These are phyloP conservation scores for Cutaneotrichosporon sp. DNA, from an alignment of 1,284 basidiomycete species.

Conservation along the genomic window DNA sequence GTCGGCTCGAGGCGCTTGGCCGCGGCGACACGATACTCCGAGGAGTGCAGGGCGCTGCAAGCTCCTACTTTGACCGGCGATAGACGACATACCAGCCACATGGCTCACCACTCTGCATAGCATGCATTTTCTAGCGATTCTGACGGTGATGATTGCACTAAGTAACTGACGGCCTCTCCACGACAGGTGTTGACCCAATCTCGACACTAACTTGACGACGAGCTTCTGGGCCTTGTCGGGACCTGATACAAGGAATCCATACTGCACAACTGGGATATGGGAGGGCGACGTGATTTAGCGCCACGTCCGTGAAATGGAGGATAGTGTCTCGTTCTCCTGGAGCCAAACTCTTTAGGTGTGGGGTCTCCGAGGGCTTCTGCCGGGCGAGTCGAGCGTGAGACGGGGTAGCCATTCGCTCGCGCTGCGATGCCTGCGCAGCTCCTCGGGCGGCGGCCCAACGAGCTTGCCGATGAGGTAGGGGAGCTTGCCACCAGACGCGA, in stretches of 20 bases:
- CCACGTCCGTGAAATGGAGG: not conserved
- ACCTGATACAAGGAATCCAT: slow-evolving; percentile 14
- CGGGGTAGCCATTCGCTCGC: slow-evolving; percentile 24
- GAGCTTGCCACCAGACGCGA: slow-evolving; percentile 36
- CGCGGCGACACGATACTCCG: not conserved
- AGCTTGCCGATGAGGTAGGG: slow-evolving; percentile 49
- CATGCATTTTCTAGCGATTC: not conserved
- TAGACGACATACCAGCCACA: slow-evolving; percentile 7
- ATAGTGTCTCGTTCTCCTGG: not conserved
- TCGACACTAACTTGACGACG: not conserved
- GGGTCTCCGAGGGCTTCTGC: slow-evolving; percentile 5
- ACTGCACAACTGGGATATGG: slow-evolving; percentile 26
- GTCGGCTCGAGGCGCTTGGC: not conserved
- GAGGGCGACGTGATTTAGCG: slow-evolving; percentile 1
- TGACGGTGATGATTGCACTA: not conserved
- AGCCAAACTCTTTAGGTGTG: not conserved
- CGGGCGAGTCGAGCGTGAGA: slow-evolving; percentile 4
- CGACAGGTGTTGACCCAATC: not conserved
- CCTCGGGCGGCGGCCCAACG: slow-evolving; percentile 46
- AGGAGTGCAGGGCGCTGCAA: not conserved
- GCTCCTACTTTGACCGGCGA: not conserved
- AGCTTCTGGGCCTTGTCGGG: not conserved
- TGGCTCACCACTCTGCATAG: slow-evolving; percentile 20
- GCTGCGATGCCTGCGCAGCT: slow-evolving; percentile 26
- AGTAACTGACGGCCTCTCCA: not conserved